Evolutionary conservation across 352 stramenopile species (phyloP).

Genomic region (Globisporangium radiosum): DNA sequence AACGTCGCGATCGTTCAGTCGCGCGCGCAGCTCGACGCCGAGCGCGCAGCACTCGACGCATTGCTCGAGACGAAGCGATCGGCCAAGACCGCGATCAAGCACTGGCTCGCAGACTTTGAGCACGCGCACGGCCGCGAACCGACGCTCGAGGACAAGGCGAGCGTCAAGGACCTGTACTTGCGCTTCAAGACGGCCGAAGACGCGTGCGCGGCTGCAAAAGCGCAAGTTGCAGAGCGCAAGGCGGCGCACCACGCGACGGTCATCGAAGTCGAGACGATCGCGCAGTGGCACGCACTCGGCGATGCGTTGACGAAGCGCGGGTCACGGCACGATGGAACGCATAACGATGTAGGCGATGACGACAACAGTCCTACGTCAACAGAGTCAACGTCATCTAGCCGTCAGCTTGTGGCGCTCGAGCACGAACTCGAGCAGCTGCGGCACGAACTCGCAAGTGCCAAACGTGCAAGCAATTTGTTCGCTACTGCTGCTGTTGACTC

Average conservation of each 20-base stretch:
- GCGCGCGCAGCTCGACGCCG: conserved; percentile 26
- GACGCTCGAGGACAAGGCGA: conserved; percentile 70
- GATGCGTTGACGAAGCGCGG: not conserved
- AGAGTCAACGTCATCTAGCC: no score
- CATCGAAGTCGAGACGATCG: conserved; percentile 39
- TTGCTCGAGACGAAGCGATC: conserved; percentile 35
- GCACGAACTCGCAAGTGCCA: conserved; percentile 14
- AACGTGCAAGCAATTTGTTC: not conserved
- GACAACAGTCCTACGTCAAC: not conserved
- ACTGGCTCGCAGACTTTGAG: conserved; percentile 58
- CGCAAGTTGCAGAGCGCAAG: conserved; percentile 29
- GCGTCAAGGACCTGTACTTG: conserved; percentile 71
- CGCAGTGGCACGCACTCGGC: conserved; percentile 40
- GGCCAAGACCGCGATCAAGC: conserved; percentile 56
- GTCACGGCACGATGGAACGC: not conserved
- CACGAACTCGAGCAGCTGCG: conserved; percentile 26
- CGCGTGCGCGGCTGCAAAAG: conserved; percentile 36
- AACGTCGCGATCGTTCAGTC: conserved; percentile 39
- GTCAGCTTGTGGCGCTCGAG: conserved; percentile 11
- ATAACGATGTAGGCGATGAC: not conserved
- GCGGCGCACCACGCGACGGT: conserved; percentile 36
- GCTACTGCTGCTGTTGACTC: no score
- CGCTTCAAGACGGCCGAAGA: conserved; percentile 70
- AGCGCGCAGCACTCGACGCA: conserved; percentile 28
- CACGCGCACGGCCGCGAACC: conserved; percentile 37